Evolutionary conservation across 2,329 filamentous ascomycete genomes (phyloP).

Genomic region (Botrytis sinoallii): DNA sequence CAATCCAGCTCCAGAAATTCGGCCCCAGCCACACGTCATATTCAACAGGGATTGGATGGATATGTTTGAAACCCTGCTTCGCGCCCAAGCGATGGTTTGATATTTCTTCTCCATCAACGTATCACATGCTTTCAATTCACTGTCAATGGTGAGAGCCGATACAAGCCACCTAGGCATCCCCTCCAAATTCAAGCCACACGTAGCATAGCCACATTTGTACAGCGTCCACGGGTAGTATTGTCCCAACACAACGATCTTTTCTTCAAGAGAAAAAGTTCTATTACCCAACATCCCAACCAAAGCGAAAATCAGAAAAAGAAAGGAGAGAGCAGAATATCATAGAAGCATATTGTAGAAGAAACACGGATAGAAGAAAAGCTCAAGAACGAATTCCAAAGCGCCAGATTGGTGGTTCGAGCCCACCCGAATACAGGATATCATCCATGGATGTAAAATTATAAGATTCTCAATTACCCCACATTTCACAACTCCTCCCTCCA

Average conservation of each 20-base stretch:
- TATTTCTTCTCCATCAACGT: background rate
- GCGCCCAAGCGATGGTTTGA: background rate
- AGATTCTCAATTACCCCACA: background rate
- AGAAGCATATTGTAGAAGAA: background rate
- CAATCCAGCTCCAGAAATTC: background rate
- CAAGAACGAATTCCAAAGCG: background rate
- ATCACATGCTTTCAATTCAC: background rate
- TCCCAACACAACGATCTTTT: background rate
- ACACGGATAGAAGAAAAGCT: background rate
- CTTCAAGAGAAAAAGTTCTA: background rate
- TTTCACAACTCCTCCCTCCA: background rate
- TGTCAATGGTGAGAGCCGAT: background rate
- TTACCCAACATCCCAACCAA: background rate
- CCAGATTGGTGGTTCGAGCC: constrained; percentile 2
- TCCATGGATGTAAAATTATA: too few species aligned
- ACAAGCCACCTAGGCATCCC: background rate
- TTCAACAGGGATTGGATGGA: background rate
- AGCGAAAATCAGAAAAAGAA: background rate
- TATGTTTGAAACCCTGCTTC: background rate
- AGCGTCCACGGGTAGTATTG: background rate
- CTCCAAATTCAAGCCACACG: background rate
- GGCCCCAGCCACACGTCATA: constrained; percentile 17
- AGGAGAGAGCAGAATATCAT: background rate
- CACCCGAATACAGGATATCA: background rate
- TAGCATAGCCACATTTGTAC: background rate